phyloP scores from a whole-genome alignment of 306 rosid species.

The Prunus mume region DNA sequence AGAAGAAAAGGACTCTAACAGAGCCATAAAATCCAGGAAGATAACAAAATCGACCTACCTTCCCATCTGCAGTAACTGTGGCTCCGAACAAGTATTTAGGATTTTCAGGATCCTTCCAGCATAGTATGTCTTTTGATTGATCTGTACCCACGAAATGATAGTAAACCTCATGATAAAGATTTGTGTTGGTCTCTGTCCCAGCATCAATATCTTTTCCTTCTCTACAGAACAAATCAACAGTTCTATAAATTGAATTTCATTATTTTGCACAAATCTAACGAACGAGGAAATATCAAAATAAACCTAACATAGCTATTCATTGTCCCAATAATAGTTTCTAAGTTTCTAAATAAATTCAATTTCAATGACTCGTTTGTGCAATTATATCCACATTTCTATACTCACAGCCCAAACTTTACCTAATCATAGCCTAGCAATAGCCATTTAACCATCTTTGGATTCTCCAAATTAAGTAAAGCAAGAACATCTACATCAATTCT shows the following conservation, averaged over 20 bases:
- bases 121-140: conserved; percentile 79
- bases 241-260: conserved; percentile 11
- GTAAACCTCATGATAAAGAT: conserved; percentile 71
- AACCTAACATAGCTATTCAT: neutral
- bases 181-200: conserved; percentile 81
- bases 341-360: neutral
- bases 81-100: conserved; percentile 66
- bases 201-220: conserved; percentile 65
- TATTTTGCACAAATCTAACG: neutral
- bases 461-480: neutral
- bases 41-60: conserved; percentile 39
- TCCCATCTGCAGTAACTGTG: conserved; percentile 74
- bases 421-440: neutral
- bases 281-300: conserved; percentile 16
- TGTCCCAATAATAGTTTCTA: neutral
- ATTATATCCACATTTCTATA: neutral
- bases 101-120: conserved; percentile 83
- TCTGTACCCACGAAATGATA: conserved; percentile 83
- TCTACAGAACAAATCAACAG: conserved; percentile 40
- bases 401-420: neutral
- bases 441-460: neutral
- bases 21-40: conserved; percentile 18
- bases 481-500: neutral
- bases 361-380: neutral
- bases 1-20: neutral